A percentile compares a stretch with the other conserved stretches of the same genome.
Conservation (phyloP, 345 rosid genomes). For the Moricandia arvensis region DNA sequence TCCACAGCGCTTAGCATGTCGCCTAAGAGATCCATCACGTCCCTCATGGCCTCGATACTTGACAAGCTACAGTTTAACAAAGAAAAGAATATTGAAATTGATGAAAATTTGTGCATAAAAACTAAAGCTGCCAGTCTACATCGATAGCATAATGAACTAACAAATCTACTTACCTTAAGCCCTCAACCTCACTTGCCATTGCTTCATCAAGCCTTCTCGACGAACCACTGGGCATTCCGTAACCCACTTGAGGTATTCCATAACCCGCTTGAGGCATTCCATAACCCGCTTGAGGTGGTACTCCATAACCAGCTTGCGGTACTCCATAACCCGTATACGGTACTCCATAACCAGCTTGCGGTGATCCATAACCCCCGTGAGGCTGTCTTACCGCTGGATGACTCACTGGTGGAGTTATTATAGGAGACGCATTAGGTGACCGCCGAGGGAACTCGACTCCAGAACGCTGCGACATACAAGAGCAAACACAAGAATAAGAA, state of each 20-base stretch:
- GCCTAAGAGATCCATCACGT: constrained; percentile 74
- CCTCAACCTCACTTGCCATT: constrained; percentile 81
- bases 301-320: constrained; percentile 70
- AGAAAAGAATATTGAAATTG: constrained; percentile 11
- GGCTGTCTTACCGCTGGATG: constrained; percentile 54
- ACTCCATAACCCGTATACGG: constrained; percentile 45
- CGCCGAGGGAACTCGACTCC: constrained; percentile 85
- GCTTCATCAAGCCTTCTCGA: constrained; percentile 94
- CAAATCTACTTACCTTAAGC: constrained; percentile 56
- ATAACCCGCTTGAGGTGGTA: constrained; percentile 78
- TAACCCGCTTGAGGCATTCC: constrained; percentile 77
- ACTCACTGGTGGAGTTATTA: constrained; percentile 84
- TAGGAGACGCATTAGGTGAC: constrained; percentile 67
- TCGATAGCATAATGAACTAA: neutral
- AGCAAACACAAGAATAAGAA: constrained; percentile 6
- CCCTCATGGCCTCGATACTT: constrained; percentile 75
- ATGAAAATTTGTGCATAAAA: neutral
- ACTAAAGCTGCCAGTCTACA: neutral
- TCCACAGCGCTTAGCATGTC: constrained; percentile 97
- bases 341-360: constrained; percentile 72
- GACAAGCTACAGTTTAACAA: constrained; percentile 54
- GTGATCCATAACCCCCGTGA: constrained; percentile 39
- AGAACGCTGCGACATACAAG: constrained; percentile 56
- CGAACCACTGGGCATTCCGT: constrained; percentile 89
- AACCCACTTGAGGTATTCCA: constrained; percentile 84